Conservation (phyloP, 176 grass and related monocot species). For the Cenchrus americanus region DNA sequence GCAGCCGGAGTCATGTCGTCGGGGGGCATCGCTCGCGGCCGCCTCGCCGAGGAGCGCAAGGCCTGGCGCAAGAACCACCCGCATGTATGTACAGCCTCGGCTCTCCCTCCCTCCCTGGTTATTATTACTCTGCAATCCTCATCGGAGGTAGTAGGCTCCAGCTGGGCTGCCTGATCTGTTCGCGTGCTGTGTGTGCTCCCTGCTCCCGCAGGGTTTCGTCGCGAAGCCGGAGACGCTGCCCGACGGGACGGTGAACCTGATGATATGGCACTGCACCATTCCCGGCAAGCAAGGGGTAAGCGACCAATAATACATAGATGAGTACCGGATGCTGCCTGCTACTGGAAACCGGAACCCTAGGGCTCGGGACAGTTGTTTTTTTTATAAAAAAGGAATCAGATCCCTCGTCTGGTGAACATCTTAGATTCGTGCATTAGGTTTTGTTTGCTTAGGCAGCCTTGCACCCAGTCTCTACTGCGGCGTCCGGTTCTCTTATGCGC, state of each 20-base stretch:
- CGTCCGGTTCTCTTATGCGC: no score
- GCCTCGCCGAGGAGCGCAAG: slow-evolving; percentile 96
- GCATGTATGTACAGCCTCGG: slow-evolving; percentile 75
- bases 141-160: no score
- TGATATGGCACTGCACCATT: slow-evolving; percentile 93
- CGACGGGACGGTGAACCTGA: slow-evolving; percentile 81
- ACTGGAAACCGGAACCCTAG: background rate
- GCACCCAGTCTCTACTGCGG: background rate
- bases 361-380: background rate
- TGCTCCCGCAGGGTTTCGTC: slow-evolving; percentile 75
- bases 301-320: background rate
- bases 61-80: slow-evolving; percentile 96
- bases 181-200: background rate
- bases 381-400: no score
- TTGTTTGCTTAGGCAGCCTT: background rate
- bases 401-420: background rate
- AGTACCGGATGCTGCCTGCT: rapidly evolving
- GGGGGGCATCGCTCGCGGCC: slow-evolving; percentile 81
- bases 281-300: slow-evolving; percentile 96
- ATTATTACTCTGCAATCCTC: background rate
- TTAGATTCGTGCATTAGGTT: background rate
- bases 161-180: slow-evolving; percentile 47
- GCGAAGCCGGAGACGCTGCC: slow-evolving; percentile 79
- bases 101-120: background rate
- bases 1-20: slow-evolving; percentile 64